Evolutionary conservation across 2,329 filamentous ascomycete species (phyloP), one percentile per base, ranked within the genome.

Genomic region (Fusarium aywerte): DNA sequence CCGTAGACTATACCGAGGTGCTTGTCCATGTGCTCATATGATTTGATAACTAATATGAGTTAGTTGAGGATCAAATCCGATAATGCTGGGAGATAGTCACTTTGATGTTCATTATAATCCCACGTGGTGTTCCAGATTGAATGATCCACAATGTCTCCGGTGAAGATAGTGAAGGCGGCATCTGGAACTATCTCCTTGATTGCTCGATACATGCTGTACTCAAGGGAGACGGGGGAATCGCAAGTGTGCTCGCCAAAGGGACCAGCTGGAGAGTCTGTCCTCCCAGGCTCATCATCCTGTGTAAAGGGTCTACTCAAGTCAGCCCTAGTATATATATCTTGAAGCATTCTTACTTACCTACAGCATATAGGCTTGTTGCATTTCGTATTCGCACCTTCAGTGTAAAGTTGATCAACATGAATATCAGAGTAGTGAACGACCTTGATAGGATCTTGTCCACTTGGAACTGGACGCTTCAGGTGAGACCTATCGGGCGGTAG

Each of bases 331-430:
- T 20, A n/a, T 12, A 5, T 5, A 10, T 29, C 7, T 8, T 4
- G 21, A 13, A 16, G 4, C 4, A 12, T 25, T 10, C 18, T 9
- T 5, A 42, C 75, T 74, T 58, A 80, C 71, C 86, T 81, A 75
- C 87, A 89, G 75, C 87, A 89, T 55, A 88, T 85, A 2, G 84
- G 85, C 72, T 87, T 86, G 27, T 80, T 80, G 74, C 87, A 89
- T 61, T 86, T 79, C 21, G 82, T 80, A 69, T 80, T 87, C 8
- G 84, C 79, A 0, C 86, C 87, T 3, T 80, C 75, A 23, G 80
- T 80, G 71, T 89, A 89, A 12, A 81, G 77, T 7, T 81, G 82
- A 64, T 89, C 86, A 52, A 89, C 77, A 58, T 89, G 87, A 39
- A 87, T 85, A 65, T 89, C 87, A 13, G 84, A 87, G 73, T 85